These are phyloP conservation scores for Litsea cubeba DNA, from an alignment of 164 flowering plant genomes.

Conservation along the genomic window DNA sequence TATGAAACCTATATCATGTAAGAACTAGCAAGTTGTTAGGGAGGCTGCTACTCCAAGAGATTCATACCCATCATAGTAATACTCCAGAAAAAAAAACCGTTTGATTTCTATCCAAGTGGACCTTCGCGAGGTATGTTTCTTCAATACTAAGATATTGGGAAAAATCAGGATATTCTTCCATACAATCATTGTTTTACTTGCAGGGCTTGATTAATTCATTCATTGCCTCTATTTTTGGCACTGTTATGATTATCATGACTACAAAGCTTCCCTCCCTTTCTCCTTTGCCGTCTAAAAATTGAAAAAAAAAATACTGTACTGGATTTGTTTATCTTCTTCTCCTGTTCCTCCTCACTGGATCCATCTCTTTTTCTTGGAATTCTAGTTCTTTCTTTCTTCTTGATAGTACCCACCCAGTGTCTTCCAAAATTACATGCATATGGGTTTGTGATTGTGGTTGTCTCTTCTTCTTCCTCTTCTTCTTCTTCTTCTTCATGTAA, in stretches of 20 bases:
- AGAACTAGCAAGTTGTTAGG: conserved; percentile 8
- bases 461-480: neutral
- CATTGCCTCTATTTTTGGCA: conserved; percentile 3
- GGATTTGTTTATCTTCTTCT: neutral
- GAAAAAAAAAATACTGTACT: neutral
- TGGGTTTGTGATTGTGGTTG: neutral
- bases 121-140: neutral
- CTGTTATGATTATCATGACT: neutral
- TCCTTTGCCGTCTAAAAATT: neutral
- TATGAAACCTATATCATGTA: neutral
- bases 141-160: neutral
- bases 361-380: too few species aligned
- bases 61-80: conserved; percentile 13
- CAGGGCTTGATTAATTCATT: conserved; percentile 7
- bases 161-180: conserved; percentile 19
- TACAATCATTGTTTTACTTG: conserved; percentile 11
- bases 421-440: neutral
- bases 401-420: too few species aligned
- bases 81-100: neutral
- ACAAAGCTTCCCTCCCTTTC: neutral
- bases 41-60: conserved; percentile 14
- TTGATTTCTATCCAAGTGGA: conserved; percentile 8
- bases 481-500: neutral
- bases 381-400: too few species aligned
- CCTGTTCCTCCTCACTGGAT: neutral